Conservation (phyloP, 23 red algal genomes). For the Gracilaria gracilis region DNA sequence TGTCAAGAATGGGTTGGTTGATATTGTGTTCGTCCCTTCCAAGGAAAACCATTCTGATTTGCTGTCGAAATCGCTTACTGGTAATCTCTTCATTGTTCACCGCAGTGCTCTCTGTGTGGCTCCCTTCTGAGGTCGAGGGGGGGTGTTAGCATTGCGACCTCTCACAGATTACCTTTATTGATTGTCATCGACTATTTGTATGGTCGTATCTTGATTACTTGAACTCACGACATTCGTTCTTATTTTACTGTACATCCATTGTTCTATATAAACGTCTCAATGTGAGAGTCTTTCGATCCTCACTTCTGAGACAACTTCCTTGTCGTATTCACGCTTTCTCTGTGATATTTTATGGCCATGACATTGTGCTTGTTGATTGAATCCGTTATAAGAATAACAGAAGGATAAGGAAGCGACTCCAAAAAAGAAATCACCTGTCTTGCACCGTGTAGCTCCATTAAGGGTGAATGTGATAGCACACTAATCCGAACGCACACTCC, state of each 20-base stretch:
- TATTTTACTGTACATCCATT: too few species aligned
- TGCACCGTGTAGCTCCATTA: too few species aligned
- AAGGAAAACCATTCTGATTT: constrained; percentile 26
- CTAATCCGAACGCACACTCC: too few species aligned
- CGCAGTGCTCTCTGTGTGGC: neutral
- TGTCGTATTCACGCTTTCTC: neutral
- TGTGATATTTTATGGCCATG: too few species aligned
- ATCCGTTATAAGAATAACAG: too few species aligned
- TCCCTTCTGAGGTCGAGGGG: neutral
- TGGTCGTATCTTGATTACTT: neutral
- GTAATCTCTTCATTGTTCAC: neutral
- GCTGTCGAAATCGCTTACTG: constrained; percentile 25
- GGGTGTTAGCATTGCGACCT: neutral
- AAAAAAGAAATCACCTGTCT: too few species aligned
- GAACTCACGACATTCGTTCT: too few species aligned
- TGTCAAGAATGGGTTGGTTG: neutral
- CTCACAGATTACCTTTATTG: neutral
- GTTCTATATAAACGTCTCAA: neutral
- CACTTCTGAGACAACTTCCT: neutral
- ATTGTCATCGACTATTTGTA: neutral
- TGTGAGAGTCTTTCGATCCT: neutral
- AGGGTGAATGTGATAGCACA: too few species aligned
- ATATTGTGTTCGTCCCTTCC: neutral
- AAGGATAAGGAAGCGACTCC: too few species aligned
- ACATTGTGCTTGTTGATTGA: too few species aligned